phyloP scores from a whole-genome alignment of 1,139 yeast species.

The Pichia sp. region DNA sequence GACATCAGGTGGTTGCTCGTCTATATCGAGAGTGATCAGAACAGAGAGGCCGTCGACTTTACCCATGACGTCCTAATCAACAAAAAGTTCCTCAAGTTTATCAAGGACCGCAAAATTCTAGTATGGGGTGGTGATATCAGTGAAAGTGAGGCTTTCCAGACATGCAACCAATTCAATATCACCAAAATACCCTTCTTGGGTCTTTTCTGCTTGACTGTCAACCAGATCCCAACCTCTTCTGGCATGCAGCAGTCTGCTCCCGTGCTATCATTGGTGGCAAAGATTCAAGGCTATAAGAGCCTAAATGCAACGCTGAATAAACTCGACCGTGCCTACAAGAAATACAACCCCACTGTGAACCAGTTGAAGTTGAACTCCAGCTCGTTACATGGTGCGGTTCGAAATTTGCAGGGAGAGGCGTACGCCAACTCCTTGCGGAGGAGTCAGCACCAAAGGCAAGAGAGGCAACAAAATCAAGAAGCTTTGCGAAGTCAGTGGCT shows the following conservation, averaged over 20 bases:
- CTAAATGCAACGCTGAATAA: constrained; percentile 36
- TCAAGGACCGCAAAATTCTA: constrained; percentile 49
- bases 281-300: constrained; percentile 54
- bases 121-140: constrained; percentile 89
- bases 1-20: constrained; percentile 69
- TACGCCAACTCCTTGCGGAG: constrained; percentile 63
- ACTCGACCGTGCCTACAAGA: constrained; percentile 43
- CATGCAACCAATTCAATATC: constrained; percentile 70
- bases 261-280: constrained; percentile 56
- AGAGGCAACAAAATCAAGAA: constrained; percentile 17
- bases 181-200: constrained; percentile 81
- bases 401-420: constrained; percentile 74
- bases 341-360: constrained; percentile 58
- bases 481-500: constrained; percentile 36
- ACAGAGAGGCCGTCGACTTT: constrained; percentile 56
- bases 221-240: constrained; percentile 53
- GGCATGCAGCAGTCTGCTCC: constrained; percentile 53
- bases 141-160: constrained; percentile 78
- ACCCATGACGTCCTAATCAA: constrained; percentile 55
- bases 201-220: constrained; percentile 53
- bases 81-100: constrained; percentile 47
- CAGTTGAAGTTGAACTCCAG: constrained; percentile 60
- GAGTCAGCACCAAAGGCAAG: constrained; percentile 35
- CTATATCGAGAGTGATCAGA: constrained; percentile 68
- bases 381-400: constrained; percentile 51